Conservation (phyloP, 208 protist species). For the Leishmania mexicana region DNA sequence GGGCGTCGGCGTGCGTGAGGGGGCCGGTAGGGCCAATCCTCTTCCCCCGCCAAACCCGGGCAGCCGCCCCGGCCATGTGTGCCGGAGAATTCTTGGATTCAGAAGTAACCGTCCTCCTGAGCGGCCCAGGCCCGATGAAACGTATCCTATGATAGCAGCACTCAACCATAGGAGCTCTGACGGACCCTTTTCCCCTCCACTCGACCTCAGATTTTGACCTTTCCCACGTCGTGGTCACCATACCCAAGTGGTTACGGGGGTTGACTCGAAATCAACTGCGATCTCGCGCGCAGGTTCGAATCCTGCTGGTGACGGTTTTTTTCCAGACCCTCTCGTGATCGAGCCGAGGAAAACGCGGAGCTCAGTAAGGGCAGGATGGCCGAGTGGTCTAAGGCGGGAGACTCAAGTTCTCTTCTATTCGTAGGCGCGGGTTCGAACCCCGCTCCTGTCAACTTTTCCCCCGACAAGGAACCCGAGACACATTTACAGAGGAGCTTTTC, state of each 20-base stretch:
- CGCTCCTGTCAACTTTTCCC: conserved; percentile 77
- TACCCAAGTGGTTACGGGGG: conserved; percentile 92
- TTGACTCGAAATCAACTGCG: conserved; percentile 89
- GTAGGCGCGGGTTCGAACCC: conserved; percentile 87
- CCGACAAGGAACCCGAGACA: too few species aligned
- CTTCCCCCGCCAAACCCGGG: not conserved
- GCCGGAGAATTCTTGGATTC: not conserved
- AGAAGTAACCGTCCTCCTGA: conserved; percentile 33
- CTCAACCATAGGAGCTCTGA: fast-evolving
- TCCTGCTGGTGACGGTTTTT: conserved; percentile 75
- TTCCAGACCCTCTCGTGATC: fast-evolving
- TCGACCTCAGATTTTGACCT: too few species aligned
- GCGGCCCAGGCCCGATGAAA: conserved; percentile 15
- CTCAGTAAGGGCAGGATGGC: conserved; percentile 53
- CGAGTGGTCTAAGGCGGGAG: conserved; percentile 87
- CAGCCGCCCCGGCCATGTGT: not conserved
- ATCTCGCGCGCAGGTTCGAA: conserved; percentile 91
- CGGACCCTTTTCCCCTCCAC: too few species aligned
- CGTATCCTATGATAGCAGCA: too few species aligned
- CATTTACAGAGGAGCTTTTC: too few species aligned
- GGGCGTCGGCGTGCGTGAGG: too few species aligned
- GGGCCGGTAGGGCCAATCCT: not conserved
- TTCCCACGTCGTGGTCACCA: conserved; percentile 33
- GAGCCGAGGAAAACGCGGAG: not conserved
- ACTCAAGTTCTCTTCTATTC: conserved; percentile 89